Evolutionary conservation across 768 basidiomycete genomes (phyloP).

Genomic region (Trichaptum fuscoviolaceum): DNA sequence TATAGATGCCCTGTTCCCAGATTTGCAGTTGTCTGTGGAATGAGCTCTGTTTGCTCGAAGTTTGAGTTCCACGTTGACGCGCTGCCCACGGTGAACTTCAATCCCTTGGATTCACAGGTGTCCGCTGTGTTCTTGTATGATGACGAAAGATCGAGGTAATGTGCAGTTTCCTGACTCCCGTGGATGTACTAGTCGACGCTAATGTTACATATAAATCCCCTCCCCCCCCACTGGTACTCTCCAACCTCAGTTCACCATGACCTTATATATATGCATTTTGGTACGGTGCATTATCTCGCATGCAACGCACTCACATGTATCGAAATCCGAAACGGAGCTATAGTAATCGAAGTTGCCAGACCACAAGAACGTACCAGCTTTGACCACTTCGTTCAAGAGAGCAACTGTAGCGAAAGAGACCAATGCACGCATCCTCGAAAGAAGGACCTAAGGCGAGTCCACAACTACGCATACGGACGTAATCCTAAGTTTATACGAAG

Average conservation of each 20-base stretch:
- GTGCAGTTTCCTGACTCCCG: constrained; percentile 43
- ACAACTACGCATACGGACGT: not conserved
- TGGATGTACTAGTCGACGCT: constrained; percentile 39
- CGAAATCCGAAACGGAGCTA: constrained; percentile 41
- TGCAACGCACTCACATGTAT: constrained; percentile 40
- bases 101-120: constrained; percentile 42
- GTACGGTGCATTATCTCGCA: no score
- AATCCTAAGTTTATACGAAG: not conserved
- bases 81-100: constrained; percentile 49
- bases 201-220: not conserved
- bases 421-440: not conserved
- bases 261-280: not conserved
- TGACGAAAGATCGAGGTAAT: constrained; percentile 46
- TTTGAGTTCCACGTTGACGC: constrained; percentile 51
- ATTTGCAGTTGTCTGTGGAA: constrained; percentile 43
- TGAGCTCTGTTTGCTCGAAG: constrained; percentile 34
- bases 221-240: not conserved
- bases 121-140: constrained; percentile 58
- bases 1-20: constrained; percentile 52
- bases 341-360: constrained; percentile 49
- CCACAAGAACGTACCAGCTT: constrained; percentile 52
- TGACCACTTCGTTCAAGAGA: constrained; percentile 23
- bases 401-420: constrained; percentile 13
- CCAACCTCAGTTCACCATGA: not conserved
- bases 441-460: not conserved